phyloP scores from a whole-genome alignment of 306 rosid genomes.

The Fagus sylvatica region DNA sequence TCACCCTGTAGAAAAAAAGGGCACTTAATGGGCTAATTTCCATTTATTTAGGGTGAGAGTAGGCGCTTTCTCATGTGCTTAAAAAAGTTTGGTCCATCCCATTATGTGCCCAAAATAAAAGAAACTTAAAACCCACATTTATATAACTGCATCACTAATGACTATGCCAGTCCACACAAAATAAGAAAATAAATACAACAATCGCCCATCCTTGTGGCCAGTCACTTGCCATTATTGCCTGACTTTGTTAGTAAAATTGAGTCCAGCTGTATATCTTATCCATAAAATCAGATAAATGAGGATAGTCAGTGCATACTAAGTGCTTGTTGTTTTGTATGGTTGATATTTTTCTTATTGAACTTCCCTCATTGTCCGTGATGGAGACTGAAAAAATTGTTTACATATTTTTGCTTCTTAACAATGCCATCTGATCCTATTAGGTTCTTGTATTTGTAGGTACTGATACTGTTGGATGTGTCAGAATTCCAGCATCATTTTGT shows the following conservation, averaged over 20 bases:
- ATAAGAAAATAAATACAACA: too few species aligned
- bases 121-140: too few species aligned
- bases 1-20: too few species aligned
- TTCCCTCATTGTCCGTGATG: background rate
- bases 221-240: background rate
- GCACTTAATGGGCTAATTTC: too few species aligned
- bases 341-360: background rate
- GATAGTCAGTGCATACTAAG: background rate
- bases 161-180: too few species aligned
- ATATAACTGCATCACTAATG: too few species aligned
- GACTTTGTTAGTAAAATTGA: background rate
- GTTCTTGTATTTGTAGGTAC: slow-evolving; percentile 50
- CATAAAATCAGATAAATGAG: background rate
- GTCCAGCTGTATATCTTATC: background rate
- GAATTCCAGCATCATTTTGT: slow-evolving; percentile 83
- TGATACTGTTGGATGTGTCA: slow-evolving; percentile 81
- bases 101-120: too few species aligned
- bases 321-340: background rate
- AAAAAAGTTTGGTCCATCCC: too few species aligned
- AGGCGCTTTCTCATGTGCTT: too few species aligned
- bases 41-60: too few species aligned
- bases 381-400: background rate
- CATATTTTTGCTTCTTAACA: background rate
- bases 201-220: too few species aligned
- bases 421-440: slow-evolving; percentile 11